phyloP scores from a whole-genome alignment of 1,284 basidiomycete species.

The Ustilago crameri region DNA sequence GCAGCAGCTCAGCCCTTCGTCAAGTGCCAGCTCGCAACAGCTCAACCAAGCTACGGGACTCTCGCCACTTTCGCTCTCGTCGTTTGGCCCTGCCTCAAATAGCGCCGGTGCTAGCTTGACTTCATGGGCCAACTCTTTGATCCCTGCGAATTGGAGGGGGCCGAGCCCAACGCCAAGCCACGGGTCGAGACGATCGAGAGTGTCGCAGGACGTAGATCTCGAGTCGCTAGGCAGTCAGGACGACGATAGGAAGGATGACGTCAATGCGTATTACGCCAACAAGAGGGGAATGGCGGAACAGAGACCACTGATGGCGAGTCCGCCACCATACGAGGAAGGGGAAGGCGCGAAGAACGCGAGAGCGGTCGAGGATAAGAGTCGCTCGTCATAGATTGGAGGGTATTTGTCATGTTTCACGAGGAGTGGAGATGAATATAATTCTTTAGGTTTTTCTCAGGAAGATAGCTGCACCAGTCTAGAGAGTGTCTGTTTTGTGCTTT shows the following conservation, averaged over 20 bases:
- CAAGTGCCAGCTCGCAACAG: conserved; percentile 17
- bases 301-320: conserved; percentile 3
- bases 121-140: conserved; percentile 26
- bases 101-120: conserved; percentile 13
- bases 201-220: conserved; percentile 37
- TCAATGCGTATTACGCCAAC: not conserved
- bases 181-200: conserved; percentile 12
- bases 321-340: not conserved
- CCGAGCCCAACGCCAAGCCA: conserved; percentile 34
- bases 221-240: conserved; percentile 23
- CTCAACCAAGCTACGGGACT: conserved; percentile 5
- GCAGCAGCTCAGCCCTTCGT: conserved; percentile 19
- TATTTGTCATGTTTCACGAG: too few relatives aligned
- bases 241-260: conserved; percentile 12
- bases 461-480: too few relatives aligned
- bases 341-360: not conserved
- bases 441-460: too few relatives aligned
- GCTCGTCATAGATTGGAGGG: too few relatives aligned
- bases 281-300: conserved; percentile 1
- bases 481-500: too few relatives aligned
- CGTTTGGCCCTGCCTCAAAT: conserved; percentile 1
- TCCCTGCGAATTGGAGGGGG: conserved; percentile 32
- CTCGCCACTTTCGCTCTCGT: conserved; percentile 7
- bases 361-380: not conserved
- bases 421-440: too few relatives aligned